Evolutionary conservation across 106 monocot species (phyloP), one percentile per base, ranked within the genome.

Genomic region (Iris macrosiphon): DNA sequence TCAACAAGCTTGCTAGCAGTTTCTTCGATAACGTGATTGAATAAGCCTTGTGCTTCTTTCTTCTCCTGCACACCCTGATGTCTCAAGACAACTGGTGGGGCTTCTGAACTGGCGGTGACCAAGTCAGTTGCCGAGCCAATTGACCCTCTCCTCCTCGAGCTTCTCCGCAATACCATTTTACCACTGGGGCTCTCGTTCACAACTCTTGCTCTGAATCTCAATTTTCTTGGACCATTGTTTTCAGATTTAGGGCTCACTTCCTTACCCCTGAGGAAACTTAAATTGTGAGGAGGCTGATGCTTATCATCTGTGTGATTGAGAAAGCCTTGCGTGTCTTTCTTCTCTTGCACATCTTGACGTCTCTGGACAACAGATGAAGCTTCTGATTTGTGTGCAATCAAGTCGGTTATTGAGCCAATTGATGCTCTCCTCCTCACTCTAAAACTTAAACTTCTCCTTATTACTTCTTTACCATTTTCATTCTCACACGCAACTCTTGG

Each of bases 11-110:
- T 89, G 35, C 56, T 89, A 9, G 95, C 89, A 29, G 82, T 95
- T 66, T 79, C 82, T 72, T 95, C 89, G 16, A 95, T 95, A 40
- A 89, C 85, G 68, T 77, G 71, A 66, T 95, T 95, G 41, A 85
- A 83, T 2, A 57, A 25, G 8, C 25, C 63, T 60, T 72, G 65
- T 16, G 23, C n/a, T 22, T 77, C 82, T 69, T 79, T 89, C 74
- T 74, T 89, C 56, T 66, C 80, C 23, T 74, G 63, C 21, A 59
- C 48, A 40, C 82, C 79, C 61, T 82, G 81, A 69, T 82, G 95
- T 49, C 76, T 81, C 70, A 95, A 44, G 28, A 64, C 63, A 14
- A 95, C 74, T 45, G 56, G 25, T 29, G 45, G 33, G 15, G 68
- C 29, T 64, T 76, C 69, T n/a, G n/a, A 15, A 0, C 40, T 40